Percentiles rank a stretch among this genome's conserved stretches.
Conservation (phyloP, 495 filamentous ascomycete genomes). For the Diplogelasinospora grovesii region DNA sequence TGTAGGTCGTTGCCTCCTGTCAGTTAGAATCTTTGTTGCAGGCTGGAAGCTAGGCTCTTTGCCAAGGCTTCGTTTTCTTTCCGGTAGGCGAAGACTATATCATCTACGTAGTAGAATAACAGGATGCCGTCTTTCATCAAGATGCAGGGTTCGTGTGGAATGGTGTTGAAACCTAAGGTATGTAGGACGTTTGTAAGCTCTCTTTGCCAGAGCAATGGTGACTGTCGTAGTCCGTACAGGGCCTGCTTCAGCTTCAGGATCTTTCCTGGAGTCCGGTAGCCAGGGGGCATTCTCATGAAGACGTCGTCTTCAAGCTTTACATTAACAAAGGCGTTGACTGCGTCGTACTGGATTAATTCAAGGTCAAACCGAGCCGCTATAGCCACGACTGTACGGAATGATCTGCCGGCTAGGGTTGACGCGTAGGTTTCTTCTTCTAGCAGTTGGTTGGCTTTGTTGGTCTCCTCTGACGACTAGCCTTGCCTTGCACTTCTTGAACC, state of each 20-base stretch:
- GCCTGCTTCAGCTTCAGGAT: slow-evolving; percentile 8
- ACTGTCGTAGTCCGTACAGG: slow-evolving; percentile 12
- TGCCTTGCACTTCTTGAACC: slow-evolving; percentile 10
- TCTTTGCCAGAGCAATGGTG: slow-evolving; percentile 15
- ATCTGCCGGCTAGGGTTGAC: slow-evolving; percentile 7
- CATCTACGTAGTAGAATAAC: slow-evolving; percentile 11
- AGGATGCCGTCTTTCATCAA: slow-evolving; percentile 4
- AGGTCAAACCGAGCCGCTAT: slow-evolving; percentile 13
- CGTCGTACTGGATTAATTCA: slow-evolving; percentile 12
- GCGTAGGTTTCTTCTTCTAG: slow-evolving; percentile 12
- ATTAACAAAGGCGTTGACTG: slow-evolving; percentile 14
- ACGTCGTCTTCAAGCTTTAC: slow-evolving; percentile 5
- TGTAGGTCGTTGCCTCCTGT: slow-evolving; percentile 6
- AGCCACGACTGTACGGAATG: slow-evolving; percentile 9
- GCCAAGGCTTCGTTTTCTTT: not conserved
- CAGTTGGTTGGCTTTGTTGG: slow-evolving; percentile 7
- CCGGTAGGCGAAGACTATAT: slow-evolving; percentile 9
- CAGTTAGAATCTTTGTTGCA: slow-evolving; percentile 2
- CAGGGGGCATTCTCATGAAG: slow-evolving; percentile 10
- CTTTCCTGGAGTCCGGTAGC: slow-evolving; percentile 3
- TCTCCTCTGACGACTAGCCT: slow-evolving; percentile 14
- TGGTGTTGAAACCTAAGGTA: slow-evolving; percentile 3
- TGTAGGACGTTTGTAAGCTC: slow-evolving; percentile 6
- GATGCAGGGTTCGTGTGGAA: slow-evolving; percentile 10
- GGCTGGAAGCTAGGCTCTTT: not conserved